phyloP scores from a whole-genome alignment of 192 early-diverging fungal species.

The Rhizophagus clarus region DNA sequence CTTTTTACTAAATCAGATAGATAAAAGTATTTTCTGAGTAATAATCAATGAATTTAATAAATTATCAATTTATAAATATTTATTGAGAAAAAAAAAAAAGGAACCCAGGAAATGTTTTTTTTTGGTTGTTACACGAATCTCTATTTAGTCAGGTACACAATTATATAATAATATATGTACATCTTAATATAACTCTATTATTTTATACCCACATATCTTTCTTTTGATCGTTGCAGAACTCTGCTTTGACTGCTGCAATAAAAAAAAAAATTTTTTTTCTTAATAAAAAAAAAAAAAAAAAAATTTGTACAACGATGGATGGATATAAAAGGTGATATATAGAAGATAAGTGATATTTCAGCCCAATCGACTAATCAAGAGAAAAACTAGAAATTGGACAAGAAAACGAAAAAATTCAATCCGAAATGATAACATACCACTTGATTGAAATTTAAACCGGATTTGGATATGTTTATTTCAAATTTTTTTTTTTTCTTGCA shows the following conservation, averaged over 20 bases:
- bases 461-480: neutral
- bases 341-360: neutral
- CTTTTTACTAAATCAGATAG: neutral
- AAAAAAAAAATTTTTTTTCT: no score
- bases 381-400: neutral
- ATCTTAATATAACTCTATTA: neutral
- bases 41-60: neutral
- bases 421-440: neutral
- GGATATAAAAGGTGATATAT: neutral
- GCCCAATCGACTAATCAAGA: neutral
- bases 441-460: neutral
- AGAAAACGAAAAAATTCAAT: neutral
- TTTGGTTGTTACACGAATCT: neutral
- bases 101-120: neutral
- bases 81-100: neutral
- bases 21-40: neutral
- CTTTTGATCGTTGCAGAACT: neutral
- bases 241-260: no score
- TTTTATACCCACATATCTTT: neutral
- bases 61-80: neutral
- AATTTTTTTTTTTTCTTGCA: neutral
- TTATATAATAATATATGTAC: neutral
- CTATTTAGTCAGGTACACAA: neutral
- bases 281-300: no score
- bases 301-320: neutral